These are phyloP conservation scores for Ceriops tagal DNA, from an alignment of 345 rosid species.

Conservation along the genomic window DNA sequence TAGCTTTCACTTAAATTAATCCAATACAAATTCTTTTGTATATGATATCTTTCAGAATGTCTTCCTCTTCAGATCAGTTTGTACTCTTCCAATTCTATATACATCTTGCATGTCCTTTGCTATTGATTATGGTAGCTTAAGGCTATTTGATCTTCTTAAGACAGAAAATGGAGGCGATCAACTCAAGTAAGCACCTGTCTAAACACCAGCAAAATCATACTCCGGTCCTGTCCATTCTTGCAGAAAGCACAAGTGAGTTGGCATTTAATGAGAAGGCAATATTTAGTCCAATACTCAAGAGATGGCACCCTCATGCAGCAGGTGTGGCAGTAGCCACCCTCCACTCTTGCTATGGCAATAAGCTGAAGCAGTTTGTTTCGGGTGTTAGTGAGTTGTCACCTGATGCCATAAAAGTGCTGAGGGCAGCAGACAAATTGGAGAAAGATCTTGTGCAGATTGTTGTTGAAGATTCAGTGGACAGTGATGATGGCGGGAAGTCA, in stretches of 20 bases:
- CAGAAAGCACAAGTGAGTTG: conserved; percentile 86
- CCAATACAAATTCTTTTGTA: too few relatives aligned
- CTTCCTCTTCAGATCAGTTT: too few relatives aligned
- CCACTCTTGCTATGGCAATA: conserved; percentile 88
- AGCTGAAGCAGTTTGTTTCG: conserved; percentile 72
- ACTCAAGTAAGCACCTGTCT: conserved; percentile 67
- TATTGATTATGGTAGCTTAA: conserved; percentile 17
- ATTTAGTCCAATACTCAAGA: conserved; percentile 88
- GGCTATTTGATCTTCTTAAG: conserved; percentile 18
- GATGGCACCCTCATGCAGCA: conserved; percentile 98
- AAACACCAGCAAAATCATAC: conserved; percentile 64
- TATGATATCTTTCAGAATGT: too few relatives aligned
- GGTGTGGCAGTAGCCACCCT: conserved; percentile 98
- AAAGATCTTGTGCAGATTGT: conserved; percentile 97
- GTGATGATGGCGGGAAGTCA: conserved; percentile 98
- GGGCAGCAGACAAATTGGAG: conserved; percentile 94
- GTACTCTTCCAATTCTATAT: neutral
- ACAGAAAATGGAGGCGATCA: conserved; percentile 91
- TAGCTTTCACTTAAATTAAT: too few relatives aligned
- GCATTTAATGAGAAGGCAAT: conserved; percentile 75
- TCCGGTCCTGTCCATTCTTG: conserved; percentile 78
- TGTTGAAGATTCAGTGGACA: conserved; percentile 92
- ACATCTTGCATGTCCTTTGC: neutral
- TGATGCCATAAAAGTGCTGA: conserved; percentile 76
- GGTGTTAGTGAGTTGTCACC: conserved; percentile 77